A percentile compares a stretch with the other conserved stretches of the same genome.
These are phyloP conservation scores for Akanthomyces lecanii DNA, from an alignment of 2,329 filamentous ascomycete species.

Conservation along the genomic window DNA sequence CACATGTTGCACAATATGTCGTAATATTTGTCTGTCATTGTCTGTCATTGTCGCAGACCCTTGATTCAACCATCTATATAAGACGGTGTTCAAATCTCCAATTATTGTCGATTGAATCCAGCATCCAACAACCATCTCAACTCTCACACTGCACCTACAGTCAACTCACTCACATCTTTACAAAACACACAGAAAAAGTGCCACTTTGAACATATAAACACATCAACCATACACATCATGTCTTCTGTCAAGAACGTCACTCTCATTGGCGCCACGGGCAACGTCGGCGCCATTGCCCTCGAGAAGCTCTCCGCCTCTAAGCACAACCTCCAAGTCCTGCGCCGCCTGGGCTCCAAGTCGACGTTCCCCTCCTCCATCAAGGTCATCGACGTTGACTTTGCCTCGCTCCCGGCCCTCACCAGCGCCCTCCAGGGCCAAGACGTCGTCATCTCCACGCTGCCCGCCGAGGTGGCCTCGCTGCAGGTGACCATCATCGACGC, in stretches of 20 bases:
- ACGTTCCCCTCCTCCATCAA: constrained; percentile 33
- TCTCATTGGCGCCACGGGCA: constrained; percentile 22
- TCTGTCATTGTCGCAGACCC: background rate
- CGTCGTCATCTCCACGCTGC: constrained; percentile 45
- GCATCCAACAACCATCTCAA: background rate
- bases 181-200: background rate
- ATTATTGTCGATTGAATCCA: background rate
- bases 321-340: constrained; percentile 44
- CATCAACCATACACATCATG: background rate
- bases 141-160: background rate
- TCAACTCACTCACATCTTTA: background rate
- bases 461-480: constrained; percentile 33
- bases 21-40: background rate
- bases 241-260: constrained; percentile 24
- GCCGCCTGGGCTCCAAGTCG: constrained; percentile 39
- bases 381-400: constrained; percentile 45
- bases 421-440: constrained; percentile 47
- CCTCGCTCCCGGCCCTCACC: constrained; percentile 39
- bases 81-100: background rate
- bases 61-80: background rate
- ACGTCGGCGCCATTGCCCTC: constrained; percentile 10
- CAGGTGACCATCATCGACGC: constrained; percentile 49
- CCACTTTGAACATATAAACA: background rate
- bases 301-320: constrained; percentile 6
- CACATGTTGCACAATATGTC: background rate